Evolutionary conservation across 2,329 filamentous ascomycete genomes (phyloP).

Genomic region (Ceratocystis variospora): DNA sequence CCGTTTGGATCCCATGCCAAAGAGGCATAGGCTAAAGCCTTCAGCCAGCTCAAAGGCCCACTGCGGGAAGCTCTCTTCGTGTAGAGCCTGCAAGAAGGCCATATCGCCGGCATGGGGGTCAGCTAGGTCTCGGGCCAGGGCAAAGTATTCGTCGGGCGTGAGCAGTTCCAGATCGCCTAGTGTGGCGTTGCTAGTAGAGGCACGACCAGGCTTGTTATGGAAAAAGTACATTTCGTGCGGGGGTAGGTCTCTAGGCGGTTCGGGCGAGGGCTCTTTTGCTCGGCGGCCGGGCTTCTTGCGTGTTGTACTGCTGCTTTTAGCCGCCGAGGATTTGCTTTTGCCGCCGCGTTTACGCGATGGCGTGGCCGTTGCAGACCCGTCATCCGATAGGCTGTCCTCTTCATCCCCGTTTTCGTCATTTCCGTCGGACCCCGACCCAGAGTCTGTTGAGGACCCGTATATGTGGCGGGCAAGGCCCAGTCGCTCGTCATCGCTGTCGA

Average conservation of each 20-base stretch:
- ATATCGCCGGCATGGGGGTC: constrained; percentile 52
- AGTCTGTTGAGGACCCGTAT: constrained; percentile 31
- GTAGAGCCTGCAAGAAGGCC: constrained; percentile 57
- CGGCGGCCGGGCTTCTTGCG: constrained; percentile 23
- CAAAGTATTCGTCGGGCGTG: constrained; percentile 85
- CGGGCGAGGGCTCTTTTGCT: constrained; percentile 53
- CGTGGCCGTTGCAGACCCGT: constrained; percentile 33
- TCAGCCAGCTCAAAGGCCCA: constrained; percentile 85
- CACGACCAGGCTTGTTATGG: constrained; percentile 69
- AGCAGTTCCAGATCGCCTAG: constrained; percentile 61
- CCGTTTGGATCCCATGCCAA: constrained; percentile 85
- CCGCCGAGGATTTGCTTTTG: constrained; percentile 17
- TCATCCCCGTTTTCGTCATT: constrained; percentile 34
- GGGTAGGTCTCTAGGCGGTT: constrained; percentile 67
- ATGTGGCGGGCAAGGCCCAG: constrained; percentile 57
- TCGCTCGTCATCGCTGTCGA: constrained; percentile 59
- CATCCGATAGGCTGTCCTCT: constrained; percentile 23
- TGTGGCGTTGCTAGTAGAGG: constrained; percentile 78
- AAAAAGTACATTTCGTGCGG: constrained; percentile 88
- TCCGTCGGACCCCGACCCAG: constrained; percentile 27
- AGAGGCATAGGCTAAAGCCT: constrained; percentile 78
- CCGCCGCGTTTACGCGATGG: constrained; percentile 31
- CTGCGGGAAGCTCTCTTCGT: constrained; percentile 71
- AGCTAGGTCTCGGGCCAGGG: constrained; percentile 37
- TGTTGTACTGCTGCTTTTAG: constrained; percentile 19